Conservation (phyloP, 140 eudicot genomes). For the Stevia rebaudiana region DNA sequence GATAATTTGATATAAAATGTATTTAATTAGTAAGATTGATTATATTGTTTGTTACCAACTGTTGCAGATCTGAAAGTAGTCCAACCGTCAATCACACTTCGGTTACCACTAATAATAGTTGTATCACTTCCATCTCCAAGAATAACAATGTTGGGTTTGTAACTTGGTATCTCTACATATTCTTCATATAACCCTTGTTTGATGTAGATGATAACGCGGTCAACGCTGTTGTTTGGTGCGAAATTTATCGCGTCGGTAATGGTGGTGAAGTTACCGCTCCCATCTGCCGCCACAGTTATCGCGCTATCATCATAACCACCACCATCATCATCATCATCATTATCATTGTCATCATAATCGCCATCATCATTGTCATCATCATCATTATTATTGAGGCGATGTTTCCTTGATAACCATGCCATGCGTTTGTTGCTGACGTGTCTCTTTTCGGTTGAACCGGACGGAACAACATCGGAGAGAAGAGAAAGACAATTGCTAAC, state of each 20-base stretch:
- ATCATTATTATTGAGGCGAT: too few species aligned
- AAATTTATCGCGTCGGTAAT: slow-evolving; percentile 57
- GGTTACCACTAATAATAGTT: slow-evolving; percentile 53
- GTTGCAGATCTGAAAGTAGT: slow-evolving; percentile 94
- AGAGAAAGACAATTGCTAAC: slow-evolving; percentile 66
- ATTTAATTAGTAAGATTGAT: too few species aligned
- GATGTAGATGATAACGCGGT: slow-evolving; percentile 49
- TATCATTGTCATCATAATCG: slow-evolving; percentile 13
- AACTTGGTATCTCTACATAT: slow-evolving; percentile 67
- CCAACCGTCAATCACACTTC: slow-evolving; percentile 80
- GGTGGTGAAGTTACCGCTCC: slow-evolving; percentile 67
- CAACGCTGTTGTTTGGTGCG: slow-evolving; percentile 68
- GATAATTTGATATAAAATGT: too few species aligned
- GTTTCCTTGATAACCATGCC: background rate
- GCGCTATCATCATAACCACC: slow-evolving; percentile 19
- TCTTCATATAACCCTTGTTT: slow-evolving; percentile 63
- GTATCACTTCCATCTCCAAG: slow-evolving; percentile 78
- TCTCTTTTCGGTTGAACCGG: background rate
- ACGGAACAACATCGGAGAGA: slow-evolving; percentile 17
- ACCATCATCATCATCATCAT: background rate
- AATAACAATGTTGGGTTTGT: slow-evolving; percentile 68
- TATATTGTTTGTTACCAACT: slow-evolving; percentile 43
- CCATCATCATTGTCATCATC: slow-evolving; percentile 9
- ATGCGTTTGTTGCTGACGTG: background rate
- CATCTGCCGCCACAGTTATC: slow-evolving; percentile 63